Base-by-base conservation (phyloP, 371 early-diverging fungal genomes). In the Rhizopus delemar region DNA sequence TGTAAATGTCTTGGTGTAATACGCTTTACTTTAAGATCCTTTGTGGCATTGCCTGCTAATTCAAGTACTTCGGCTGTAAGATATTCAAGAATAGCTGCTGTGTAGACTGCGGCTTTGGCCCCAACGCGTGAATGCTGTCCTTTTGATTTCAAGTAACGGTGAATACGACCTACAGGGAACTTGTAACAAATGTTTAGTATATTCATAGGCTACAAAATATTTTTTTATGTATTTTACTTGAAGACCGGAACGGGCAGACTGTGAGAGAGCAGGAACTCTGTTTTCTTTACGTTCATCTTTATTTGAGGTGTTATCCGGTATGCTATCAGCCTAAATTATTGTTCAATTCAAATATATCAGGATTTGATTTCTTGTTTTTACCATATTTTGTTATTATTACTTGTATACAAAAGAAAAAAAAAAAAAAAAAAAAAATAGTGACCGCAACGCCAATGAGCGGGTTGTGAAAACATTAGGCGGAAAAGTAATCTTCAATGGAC, bases 1-100 rank as follows among this genome's bases (percentile, higher is more conserved):
- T 94, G 94, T 71, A 94, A 74, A 72, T 94, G 94, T 67, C 94
- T 80, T 22, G 94, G 94, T 32, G 90, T 90, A 63, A 94, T 94
- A 66, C 94, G 86, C 74, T 92, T 94, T 59, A 91, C 90, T 70
- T 93, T 93, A 41, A 92, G 76, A 64, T 94, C 94, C 74, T 90
- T 91, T 46, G 92, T 88, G 8, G 94, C 94, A 75, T 94, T 94
- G 41, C 94, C 94, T 48, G 94, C 93, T 65, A 94, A 81, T 75
- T 94, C 94, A 41, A 94, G 81, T 13, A 94, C 92, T 81, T 94
- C 94, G 13, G 94, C 94, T 48, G 91, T 92, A 61, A 94, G 78
- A 69, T 94, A 94, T 79, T 94, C 94, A 51, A 94, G 80, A 63
- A 94, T 90, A 5, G 94, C 94, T 15, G 94, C 93, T 56, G 89